phyloP scores from a whole-genome alignment of 2,329 filamentous ascomycete genomes.

The Penicillium olsonii region DNA sequence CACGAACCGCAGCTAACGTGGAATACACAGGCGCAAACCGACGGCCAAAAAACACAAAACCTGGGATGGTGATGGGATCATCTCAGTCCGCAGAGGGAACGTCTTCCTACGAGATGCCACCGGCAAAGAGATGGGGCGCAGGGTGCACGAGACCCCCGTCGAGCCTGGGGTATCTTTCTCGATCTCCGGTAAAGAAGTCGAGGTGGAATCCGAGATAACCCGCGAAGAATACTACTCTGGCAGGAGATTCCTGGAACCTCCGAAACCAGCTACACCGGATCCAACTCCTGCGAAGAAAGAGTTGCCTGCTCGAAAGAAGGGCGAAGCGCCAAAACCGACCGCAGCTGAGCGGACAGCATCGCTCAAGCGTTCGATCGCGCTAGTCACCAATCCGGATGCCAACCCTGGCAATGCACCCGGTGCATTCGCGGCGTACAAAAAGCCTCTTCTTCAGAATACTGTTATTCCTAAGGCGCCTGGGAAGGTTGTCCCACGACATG shows the following conservation, averaged over 20 bases:
- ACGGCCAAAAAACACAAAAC: constrained; percentile 75
- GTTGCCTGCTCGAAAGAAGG: constrained; percentile 18
- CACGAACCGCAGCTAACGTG: constrained; percentile 8
- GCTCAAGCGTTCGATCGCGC: constrained; percentile 14
- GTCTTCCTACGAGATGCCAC: constrained; percentile 63
- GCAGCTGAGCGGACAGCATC: constrained; percentile 10
- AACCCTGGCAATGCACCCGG: constrained; percentile 44
- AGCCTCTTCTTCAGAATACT: constrained; percentile 59
- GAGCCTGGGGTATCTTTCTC: constrained; percentile 62
- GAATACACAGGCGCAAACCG: constrained; percentile 63
- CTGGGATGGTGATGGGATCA: constrained; percentile 72
- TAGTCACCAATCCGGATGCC: constrained; percentile 40
- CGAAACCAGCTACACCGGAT: constrained; percentile 19
- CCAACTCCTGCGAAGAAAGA: constrained; percentile 21
- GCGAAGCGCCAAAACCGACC: constrained; percentile 8
- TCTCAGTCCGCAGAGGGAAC: constrained; percentile 59
- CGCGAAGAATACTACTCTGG: constrained; percentile 59
- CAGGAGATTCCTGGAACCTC: constrained; percentile 25
- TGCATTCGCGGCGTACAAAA: constrained; percentile 59
- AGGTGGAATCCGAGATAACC: constrained; percentile 63
- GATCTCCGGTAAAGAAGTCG: constrained; percentile 67
- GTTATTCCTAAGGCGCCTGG: constrained; percentile 47
- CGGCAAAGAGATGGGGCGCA: constrained; percentile 64
- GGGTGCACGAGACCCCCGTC: constrained; percentile 57
- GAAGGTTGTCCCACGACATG: constrained; percentile 64